A percentile compares a stretch with the other conserved stretches of the same genome.
phyloP scores from a whole-genome alignment of 2,329 filamentous ascomycete species.

The Fusarium continuum region DNA sequence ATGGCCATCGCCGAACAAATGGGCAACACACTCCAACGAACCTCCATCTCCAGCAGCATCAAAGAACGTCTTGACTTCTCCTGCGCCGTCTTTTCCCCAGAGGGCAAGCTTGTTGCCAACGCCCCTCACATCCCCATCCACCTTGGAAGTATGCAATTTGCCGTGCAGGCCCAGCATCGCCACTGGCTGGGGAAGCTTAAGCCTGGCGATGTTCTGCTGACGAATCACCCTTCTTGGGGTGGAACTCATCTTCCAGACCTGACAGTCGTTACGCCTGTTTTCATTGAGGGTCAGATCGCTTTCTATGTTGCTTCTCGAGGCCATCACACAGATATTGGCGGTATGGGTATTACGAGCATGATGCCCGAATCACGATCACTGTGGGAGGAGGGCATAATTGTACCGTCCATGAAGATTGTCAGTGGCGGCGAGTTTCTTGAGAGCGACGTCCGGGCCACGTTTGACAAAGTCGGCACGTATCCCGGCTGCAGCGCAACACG shows the following conservation, averaged over 20 bases:
- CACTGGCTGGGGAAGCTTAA: slow-evolving; percentile 47
- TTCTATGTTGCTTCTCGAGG: slow-evolving; percentile 52
- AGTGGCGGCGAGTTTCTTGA: slow-evolving; percentile 50
- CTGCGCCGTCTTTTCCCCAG: slow-evolving; percentile 54
- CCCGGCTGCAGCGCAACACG: slow-evolving; percentile 51
- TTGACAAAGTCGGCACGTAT: slow-evolving; percentile 47
- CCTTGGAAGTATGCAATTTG: slow-evolving; percentile 55
- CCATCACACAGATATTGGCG: slow-evolving; percentile 49
- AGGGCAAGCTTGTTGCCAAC: slow-evolving; percentile 52
- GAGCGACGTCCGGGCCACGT: slow-evolving; percentile 44
- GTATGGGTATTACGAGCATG: slow-evolving; percentile 7
- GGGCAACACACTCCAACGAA: slow-evolving; percentile 65
- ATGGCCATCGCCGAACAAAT: slow-evolving; percentile 69
- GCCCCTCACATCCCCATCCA: slow-evolving; percentile 51
- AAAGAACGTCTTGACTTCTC: slow-evolving; percentile 56
- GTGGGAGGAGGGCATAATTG: slow-evolving; percentile 56
- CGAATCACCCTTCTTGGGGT: slow-evolving; percentile 52
- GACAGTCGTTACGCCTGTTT: slow-evolving; percentile 54
- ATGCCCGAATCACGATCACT: slow-evolving; percentile 5
- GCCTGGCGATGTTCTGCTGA: slow-evolving; percentile 52
- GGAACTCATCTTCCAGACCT: slow-evolving; percentile 54
- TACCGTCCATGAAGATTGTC: slow-evolving; percentile 51
- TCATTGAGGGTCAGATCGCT: slow-evolving; percentile 45
- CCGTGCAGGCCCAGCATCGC: slow-evolving; percentile 51
- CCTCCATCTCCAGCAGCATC: slow-evolving; percentile 61